These are phyloP conservation scores for Antitrichia curtipendula DNA, from an alignment of 225 moss, liverwort and hornwort genomes.

Conservation along the genomic window DNA sequence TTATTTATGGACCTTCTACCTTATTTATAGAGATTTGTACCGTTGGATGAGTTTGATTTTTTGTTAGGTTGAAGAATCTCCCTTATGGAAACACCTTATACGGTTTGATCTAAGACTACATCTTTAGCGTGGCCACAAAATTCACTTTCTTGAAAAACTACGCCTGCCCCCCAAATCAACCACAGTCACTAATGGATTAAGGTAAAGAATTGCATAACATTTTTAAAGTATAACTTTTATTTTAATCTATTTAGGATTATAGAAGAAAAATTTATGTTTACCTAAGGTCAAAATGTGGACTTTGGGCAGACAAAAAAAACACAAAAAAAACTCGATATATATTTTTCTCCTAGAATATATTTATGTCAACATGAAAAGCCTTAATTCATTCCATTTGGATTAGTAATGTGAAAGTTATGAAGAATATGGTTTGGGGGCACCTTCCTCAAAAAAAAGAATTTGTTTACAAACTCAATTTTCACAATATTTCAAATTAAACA, in stretches of 20 bases:
- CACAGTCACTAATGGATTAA: too few relatives aligned
- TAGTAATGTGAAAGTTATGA: background rate
- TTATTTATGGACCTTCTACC: too few relatives aligned
- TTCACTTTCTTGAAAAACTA: too few relatives aligned
- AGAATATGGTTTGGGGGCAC: fast-evolving
- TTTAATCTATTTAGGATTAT: background rate
- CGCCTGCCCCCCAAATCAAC: too few relatives aligned
- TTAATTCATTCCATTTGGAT: background rate
- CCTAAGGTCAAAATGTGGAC: background rate
- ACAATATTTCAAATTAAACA: background rate
- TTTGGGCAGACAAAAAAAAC: background rate
- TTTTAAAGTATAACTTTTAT: background rate
- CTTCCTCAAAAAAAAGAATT: background rate
- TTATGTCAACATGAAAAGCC: background rate
- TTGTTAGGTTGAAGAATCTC: too few relatives aligned
- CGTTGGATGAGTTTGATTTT: too few relatives aligned
- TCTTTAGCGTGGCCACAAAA: too few relatives aligned
- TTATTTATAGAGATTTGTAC: too few relatives aligned
- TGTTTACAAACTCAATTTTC: background rate
- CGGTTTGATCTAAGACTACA: too few relatives aligned
- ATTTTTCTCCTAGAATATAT: background rate
- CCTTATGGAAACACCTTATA: too few relatives aligned
- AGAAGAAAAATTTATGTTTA: background rate
- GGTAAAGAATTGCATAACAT: background rate
- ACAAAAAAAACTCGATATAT: background rate